These are phyloP conservation scores for Amphibolis antarctica DNA, from an alignment of 106 monocot species.

Conservation along the genomic window DNA sequence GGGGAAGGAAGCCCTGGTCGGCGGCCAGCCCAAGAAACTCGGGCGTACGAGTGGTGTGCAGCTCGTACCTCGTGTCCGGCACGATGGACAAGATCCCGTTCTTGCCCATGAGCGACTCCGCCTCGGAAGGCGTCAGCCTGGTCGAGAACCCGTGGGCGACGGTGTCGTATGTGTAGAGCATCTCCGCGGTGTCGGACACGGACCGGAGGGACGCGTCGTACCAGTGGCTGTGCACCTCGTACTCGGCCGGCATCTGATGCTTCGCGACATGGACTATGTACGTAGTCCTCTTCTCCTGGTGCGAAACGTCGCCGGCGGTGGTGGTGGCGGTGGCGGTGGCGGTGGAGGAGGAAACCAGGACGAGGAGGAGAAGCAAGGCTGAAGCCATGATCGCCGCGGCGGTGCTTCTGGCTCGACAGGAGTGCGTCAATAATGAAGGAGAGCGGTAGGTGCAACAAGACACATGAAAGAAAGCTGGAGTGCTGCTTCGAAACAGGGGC, in stretches of 20 bases:
- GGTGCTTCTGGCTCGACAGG: too few species aligned
- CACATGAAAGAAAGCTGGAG: too few species aligned
- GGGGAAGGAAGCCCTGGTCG: not conserved
- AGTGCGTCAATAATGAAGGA: too few species aligned
- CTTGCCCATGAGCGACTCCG: too few species aligned
- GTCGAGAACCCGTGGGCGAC: constrained; percentile 28
- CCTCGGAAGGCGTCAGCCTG: too few species aligned
- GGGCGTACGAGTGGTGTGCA: constrained; percentile 34
- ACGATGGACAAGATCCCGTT: constrained; percentile 1
- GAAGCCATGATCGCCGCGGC: too few species aligned
- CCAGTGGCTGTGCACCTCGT: constrained; percentile 30
- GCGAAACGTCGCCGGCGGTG: too few species aligned
- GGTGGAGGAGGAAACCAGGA: too few species aligned
- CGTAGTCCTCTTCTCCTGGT: constrained; percentile 6
- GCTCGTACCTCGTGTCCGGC: constrained; percentile 21
- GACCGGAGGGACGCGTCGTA: constrained; percentile 38
- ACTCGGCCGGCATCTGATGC: constrained; percentile 17
- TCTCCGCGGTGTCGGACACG: constrained; percentile 29
- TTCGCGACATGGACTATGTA: constrained; percentile 48
- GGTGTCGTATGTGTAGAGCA: constrained; percentile 37
- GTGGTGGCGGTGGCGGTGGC: too few species aligned
- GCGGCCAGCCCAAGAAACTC: constrained; percentile 26
- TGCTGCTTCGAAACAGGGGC: too few species aligned
- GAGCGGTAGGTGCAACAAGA: too few species aligned
- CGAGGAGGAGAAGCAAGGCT: too few species aligned